Base-by-base conservation (phyloP, 1,284 basidiomycete species). In the Thecaphora frezii region DNA sequence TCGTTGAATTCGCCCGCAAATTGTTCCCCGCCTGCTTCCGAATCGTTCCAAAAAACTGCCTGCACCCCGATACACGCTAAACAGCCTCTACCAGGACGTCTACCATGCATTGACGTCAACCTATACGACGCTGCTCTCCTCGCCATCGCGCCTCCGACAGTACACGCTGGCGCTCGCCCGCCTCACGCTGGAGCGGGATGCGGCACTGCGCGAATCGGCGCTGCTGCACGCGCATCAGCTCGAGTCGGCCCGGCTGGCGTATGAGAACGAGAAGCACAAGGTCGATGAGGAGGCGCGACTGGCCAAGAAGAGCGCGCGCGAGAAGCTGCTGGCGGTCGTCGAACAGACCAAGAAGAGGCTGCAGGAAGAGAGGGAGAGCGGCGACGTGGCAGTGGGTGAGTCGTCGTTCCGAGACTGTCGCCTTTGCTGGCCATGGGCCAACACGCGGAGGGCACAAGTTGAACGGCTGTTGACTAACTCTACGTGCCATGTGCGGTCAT, bases 351-450 rank as follows among this genome's bases (percentile, higher is more conserved):
- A 74, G 51, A 69, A 63, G 43, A 55, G 67, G 19, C 54, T 78
- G 48, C 62, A 62, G 23, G 75, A 77, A 28, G 76, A 78, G 25
- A 71, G 69, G 48, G 76, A 78, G 39, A 65, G 73, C 25, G 76
- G 72, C 42, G 76, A 77, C 51, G 69, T 73, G 2, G 64, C 67
- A 1, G 66, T 66, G 16, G 74, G 53, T 57, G 54, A 44, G 54
- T 56, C 12, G 33, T 37, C 10, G 10, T 37, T 12, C n/a, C n/a
- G 33, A 37, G 12, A 10, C 33, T n/a, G n/a, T 37, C 33, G n/a
- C n/a, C n/a, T n/a, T n/a, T n/a, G n/a, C n/a, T n/a, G n/a, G n/a
- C n/a, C n/a, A n/a, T n/a, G n/a, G n/a, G n/a, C n/a, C n/a, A n/a
- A n/a, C n/a, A n/a, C n/a, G n/a, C n/a, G n/a, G n/a, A n/a, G n/a